Conservation (phyloP, 1,139 yeast genomes). For the Yamadazyma dendronema region DNA sequence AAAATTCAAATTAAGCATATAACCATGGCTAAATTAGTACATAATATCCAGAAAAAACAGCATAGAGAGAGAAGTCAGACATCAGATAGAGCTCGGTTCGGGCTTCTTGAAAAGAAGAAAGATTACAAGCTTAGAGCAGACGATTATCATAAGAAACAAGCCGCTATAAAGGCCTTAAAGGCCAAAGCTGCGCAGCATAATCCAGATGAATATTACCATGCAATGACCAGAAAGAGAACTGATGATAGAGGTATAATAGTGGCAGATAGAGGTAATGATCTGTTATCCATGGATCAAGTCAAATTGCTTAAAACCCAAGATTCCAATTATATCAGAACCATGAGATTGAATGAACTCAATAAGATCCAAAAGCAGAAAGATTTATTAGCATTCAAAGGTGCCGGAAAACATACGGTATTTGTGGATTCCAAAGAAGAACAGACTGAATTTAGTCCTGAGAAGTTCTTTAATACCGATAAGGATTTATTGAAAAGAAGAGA, state of each 20-base stretch:
- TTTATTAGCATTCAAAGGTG: slow-evolving; percentile 52
- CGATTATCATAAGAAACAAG: slow-evolving; percentile 86
- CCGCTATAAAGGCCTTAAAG: slow-evolving; percentile 73
- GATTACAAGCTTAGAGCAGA: slow-evolving; percentile 88
- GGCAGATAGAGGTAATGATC: slow-evolving; percentile 64
- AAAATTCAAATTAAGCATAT: neutral
- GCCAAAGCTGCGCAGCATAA: slow-evolving; percentile 72
- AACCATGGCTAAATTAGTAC: slow-evolving; percentile 77
- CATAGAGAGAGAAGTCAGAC: slow-evolving; percentile 93
- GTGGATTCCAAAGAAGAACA: slow-evolving; percentile 64
- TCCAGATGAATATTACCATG: slow-evolving; percentile 97
- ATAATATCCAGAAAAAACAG: slow-evolving; percentile 91
- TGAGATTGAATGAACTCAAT: slow-evolving; percentile 65
- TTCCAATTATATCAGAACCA: slow-evolving; percentile 75
- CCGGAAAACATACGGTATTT: slow-evolving; percentile 80
- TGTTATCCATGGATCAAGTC: slow-evolving; percentile 69
- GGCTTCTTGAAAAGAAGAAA: slow-evolving; percentile 90
- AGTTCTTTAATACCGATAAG: slow-evolving; percentile 67
- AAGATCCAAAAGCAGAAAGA: slow-evolving; percentile 62
- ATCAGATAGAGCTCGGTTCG: slow-evolving; percentile 65
- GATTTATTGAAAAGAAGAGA: slow-evolving; percentile 63
- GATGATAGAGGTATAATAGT: slow-evolving; percentile 67
- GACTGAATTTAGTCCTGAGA: slow-evolving; percentile 59
- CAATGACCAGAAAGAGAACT: slow-evolving; percentile 71
- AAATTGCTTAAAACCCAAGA: slow-evolving; percentile 87